phyloP scores from a whole-genome alignment of 192 early-diverging fungal genomes.

The Umbelopsis isabellina region DNA sequence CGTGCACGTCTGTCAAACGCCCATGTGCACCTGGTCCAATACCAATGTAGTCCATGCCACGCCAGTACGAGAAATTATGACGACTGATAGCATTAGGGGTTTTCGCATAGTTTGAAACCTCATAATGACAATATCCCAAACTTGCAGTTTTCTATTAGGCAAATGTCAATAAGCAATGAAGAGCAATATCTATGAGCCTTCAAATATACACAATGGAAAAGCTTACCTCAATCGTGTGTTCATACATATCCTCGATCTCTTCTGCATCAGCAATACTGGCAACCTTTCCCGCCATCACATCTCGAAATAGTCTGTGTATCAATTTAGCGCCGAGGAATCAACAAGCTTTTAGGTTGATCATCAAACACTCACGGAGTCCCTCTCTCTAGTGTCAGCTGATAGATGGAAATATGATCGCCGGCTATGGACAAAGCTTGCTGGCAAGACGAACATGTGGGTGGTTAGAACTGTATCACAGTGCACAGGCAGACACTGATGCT shows the following conservation, averaged over 20 bases:
- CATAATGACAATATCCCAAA: conserved; percentile 57
- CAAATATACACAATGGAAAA: neutral
- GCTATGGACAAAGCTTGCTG: conserved; percentile 49
- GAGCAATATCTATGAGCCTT: neutral
- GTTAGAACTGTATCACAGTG: no score
- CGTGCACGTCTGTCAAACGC: conserved; percentile 37
- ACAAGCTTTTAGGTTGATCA: neutral
- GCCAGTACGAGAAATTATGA: conserved; percentile 61
- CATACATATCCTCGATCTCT: conserved; percentile 55
- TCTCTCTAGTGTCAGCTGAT: conserved; percentile 55
- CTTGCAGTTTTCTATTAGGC: conserved; percentile 31
- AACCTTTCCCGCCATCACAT: conserved; percentile 34
- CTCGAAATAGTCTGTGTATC: neutral
- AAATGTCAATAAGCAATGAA: neutral
- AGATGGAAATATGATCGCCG: conserved; percentile 53
- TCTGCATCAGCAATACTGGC: conserved; percentile 41
- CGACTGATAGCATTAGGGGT: conserved; percentile 44
- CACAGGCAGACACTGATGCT: neutral
- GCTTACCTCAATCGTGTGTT: conserved; percentile 45
- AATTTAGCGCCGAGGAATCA: no score
- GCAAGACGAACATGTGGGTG: neutral
- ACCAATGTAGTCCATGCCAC: conserved; percentile 59
- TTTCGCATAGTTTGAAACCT: conserved; percentile 57
- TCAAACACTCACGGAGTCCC: conserved; percentile 49
- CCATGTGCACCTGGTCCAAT: conserved; percentile 63